A percentile compares a stretch with the other conserved stretches of the same genome.
Evolutionary conservation across 164 flowering plant species (phyloP).

Genomic region (Vitis riparia): DNA sequence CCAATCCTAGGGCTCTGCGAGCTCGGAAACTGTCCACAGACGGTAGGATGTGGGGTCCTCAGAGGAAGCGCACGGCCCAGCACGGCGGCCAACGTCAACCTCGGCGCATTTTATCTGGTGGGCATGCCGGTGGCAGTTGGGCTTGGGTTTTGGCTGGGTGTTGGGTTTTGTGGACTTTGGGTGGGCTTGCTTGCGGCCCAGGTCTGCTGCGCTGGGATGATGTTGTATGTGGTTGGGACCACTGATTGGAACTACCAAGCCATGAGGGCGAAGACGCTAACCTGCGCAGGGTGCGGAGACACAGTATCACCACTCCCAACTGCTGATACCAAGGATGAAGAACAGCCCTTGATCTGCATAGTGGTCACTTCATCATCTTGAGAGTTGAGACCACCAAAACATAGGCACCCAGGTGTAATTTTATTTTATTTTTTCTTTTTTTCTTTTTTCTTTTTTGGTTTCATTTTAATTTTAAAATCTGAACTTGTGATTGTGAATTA

Average conservation of each 20-base stretch:
- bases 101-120: slow-evolving; percentile 82
- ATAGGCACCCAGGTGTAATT: not conserved
- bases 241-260: slow-evolving; percentile 83
- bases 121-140: slow-evolving; percentile 92
- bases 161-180: slow-evolving; percentile 89
- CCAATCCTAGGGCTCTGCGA: slow-evolving; percentile 92
- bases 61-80: slow-evolving; percentile 81
- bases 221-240: slow-evolving; percentile 80
- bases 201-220: slow-evolving; percentile 79
- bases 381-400: not conserved
- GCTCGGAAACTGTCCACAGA: slow-evolving; percentile 96
- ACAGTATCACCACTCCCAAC: not conserved
- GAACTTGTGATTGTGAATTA: not conserved
- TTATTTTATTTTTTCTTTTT: not conserved
- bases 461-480: not conserved
- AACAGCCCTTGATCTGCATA: slow-evolving; percentile 52
- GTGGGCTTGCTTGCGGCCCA: slow-evolving; percentile 80
- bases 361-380: slow-evolving; percentile 30
- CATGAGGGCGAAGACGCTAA: slow-evolving; percentile 53
- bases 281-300: slow-evolving; percentile 29
- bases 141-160: slow-evolving; percentile 57
- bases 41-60: slow-evolving; percentile 88
- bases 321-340: not conserved
- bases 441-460: not conserved
- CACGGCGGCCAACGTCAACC: slow-evolving; percentile 83